phyloP scores from a whole-genome alignment of 2,329 filamentous ascomycete species.

The Talaromyces funiculosus region DNA sequence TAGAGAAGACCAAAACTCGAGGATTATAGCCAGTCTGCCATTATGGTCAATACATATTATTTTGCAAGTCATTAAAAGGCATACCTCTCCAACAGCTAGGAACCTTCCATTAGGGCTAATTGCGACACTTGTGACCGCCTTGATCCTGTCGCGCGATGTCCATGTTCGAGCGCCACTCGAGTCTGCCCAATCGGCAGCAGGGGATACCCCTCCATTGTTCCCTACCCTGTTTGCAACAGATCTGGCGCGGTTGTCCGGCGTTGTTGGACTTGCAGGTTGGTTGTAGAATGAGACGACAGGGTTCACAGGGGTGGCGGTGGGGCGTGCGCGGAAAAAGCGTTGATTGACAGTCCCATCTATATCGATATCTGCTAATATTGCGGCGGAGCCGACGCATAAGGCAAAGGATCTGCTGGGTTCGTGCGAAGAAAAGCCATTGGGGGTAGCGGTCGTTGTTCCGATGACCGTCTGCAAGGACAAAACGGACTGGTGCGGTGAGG shows the following conservation, averaged over 20 bases:
- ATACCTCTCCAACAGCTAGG: slow-evolving; percentile 79
- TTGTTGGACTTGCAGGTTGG: slow-evolving; percentile 52
- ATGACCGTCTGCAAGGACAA: slow-evolving; percentile 78
- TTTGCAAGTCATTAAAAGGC: slow-evolving; percentile 14
- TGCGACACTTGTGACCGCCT: slow-evolving; percentile 85
- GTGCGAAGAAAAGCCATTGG: slow-evolving; percentile 80
- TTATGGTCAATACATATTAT: slow-evolving; percentile 3
- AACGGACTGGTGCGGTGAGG: slow-evolving; percentile 37
- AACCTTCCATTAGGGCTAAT: slow-evolving; percentile 82
- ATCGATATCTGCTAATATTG: slow-evolving; percentile 79
- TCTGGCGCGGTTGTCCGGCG: slow-evolving; percentile 52
- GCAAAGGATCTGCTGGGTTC: slow-evolving; percentile 67
- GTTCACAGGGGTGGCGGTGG: slow-evolving; percentile 63
- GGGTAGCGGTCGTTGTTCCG: slow-evolving; percentile 78
- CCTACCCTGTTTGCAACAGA: slow-evolving; percentile 51
- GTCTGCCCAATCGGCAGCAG: slow-evolving; percentile 53
- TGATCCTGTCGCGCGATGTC: slow-evolving; percentile 87
- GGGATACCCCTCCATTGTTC: slow-evolving; percentile 42
- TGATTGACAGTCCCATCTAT: slow-evolving; percentile 61
- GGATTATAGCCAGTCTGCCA: slow-evolving; percentile 87
- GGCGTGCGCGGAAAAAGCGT: slow-evolving; percentile 84
- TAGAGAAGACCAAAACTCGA: slow-evolving; percentile 81
- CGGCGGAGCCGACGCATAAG: slow-evolving; percentile 86
- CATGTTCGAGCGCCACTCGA: slow-evolving; percentile 62
- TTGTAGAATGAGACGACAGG: slow-evolving; percentile 50